Conservation (phyloP, 139 green algal genomes). For the Coccomyxa sp. region DNA sequence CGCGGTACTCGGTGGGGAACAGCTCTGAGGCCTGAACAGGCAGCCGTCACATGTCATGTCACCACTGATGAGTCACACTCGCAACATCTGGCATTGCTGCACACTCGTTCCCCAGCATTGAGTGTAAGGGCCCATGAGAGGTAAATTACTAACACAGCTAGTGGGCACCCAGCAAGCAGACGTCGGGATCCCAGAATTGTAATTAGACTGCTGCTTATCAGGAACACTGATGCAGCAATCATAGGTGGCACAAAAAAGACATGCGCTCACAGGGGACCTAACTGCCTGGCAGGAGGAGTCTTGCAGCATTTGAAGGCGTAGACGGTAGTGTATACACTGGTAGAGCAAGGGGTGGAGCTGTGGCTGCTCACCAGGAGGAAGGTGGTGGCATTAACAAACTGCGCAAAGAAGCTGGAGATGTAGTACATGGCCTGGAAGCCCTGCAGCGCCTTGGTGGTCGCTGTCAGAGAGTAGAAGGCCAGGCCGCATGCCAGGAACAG, state of each 20-base stretch:
- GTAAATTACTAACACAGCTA: no score
- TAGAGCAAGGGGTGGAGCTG: no score
- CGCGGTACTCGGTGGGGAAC: slow-evolving; percentile 22
- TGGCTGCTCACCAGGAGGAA: slow-evolving; percentile 30
- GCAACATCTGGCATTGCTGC: no score
- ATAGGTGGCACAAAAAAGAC: background rate
- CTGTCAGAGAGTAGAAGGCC: slow-evolving; percentile 35
- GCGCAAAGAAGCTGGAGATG: slow-evolving; percentile 69
- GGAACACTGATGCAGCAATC: background rate
- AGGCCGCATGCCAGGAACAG: slow-evolving; percentile 59
- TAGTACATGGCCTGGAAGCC: slow-evolving; percentile 74
- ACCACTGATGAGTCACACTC: no score
- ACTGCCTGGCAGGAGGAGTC: background rate
- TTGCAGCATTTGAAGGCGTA: background rate
- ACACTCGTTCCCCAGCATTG: no score
- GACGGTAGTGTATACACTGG: no score
- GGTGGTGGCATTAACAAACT: slow-evolving; percentile 59
- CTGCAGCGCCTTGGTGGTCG: background rate
- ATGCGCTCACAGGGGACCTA: background rate
- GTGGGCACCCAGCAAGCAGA: no score
- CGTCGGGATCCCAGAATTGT: no score
- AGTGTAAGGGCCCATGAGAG: no score
- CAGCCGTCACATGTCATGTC: no score
- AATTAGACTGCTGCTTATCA: background rate
- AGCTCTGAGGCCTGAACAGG: slow-evolving; percentile 20